Conservation (phyloP, 345 rosid genomes). For the Hibiscus trionum region DNA sequence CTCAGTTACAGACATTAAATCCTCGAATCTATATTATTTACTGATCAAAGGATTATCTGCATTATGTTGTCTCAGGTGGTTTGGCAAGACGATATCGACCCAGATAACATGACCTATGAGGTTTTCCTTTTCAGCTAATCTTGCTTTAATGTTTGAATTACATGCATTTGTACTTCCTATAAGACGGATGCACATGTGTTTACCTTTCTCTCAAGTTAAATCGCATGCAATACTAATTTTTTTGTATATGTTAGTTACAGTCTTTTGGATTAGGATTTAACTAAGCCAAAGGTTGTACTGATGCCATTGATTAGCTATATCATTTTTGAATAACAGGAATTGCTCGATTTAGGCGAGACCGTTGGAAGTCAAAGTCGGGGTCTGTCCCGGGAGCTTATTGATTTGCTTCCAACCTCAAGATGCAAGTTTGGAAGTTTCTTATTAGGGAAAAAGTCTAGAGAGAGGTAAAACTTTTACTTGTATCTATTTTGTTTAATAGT, state of each 20-base stretch:
- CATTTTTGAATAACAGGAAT: slow-evolving; percentile 35
- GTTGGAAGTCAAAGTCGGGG: slow-evolving; percentile 63
- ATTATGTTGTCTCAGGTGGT: slow-evolving; percentile 32
- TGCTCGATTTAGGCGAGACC: slow-evolving; percentile 63
- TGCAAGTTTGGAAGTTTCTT: slow-evolving; percentile 51
- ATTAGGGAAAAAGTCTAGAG: slow-evolving; percentile 44
- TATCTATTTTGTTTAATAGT: background rate
- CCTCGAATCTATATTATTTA: background rate
- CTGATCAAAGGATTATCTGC: slow-evolving; percentile 5
- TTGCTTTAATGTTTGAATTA: background rate
- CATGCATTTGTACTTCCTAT: background rate
- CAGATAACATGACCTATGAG: slow-evolving; percentile 69
- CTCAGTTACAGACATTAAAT: background rate
- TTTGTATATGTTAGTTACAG: background rate
- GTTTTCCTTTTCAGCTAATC: slow-evolving; percentile 28
- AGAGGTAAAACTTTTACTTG: slow-evolving; percentile 33
- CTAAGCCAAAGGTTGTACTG: background rate
- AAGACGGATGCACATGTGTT: background rate
- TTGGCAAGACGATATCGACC: slow-evolving; percentile 61
- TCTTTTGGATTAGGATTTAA: background rate
- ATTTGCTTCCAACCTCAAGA: slow-evolving; percentile 55
- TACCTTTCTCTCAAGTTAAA: background rate
- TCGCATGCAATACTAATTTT: too few relatives aligned
- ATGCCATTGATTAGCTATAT: background rate
- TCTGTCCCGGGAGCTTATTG: slow-evolving; percentile 47